Evolutionary conservation across 768 basidiomycete genomes (phyloP).

Genomic region (Gyrodon lividus): DNA sequence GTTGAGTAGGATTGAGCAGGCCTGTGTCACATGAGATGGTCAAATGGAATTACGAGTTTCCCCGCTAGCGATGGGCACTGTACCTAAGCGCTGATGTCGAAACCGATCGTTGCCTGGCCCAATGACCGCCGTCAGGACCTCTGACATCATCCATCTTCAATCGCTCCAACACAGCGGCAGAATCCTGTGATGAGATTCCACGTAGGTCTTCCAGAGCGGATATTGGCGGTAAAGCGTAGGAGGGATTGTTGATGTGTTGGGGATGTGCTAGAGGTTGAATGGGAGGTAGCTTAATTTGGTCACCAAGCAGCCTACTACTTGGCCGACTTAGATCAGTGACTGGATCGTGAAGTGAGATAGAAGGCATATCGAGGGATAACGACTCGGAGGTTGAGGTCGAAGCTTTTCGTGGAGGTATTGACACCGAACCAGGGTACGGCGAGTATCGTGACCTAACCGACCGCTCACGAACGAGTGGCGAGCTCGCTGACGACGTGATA

Average conservation of each 20-base stretch:
- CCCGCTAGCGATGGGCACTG: background rate
- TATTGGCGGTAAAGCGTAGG: slow-evolving; percentile 65
- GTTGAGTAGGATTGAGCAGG: slow-evolving; percentile 17
- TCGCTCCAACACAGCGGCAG: slow-evolving; percentile 64
- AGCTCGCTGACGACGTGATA: slow-evolving; percentile 22
- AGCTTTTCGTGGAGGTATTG: slow-evolving; percentile 22
- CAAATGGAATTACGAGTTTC: background rate
- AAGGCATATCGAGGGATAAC: slow-evolving; percentile 35
- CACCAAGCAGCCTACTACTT: slow-evolving; percentile 27
- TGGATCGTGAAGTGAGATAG: slow-evolving; percentile 34
- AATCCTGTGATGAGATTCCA: slow-evolving; percentile 50
- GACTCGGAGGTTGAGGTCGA: slow-evolving; percentile 25
- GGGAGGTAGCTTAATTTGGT: slow-evolving; percentile 42
- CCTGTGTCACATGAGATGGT: slow-evolving; percentile 11
- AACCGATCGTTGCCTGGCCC: slow-evolving; percentile 44
- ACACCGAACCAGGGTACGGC: slow-evolving; percentile 41
- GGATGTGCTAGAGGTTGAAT: slow-evolving; percentile 36
- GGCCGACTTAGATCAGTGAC: slow-evolving; percentile 24
- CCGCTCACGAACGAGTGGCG: slow-evolving; percentile 25
- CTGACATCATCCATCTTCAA: slow-evolving; percentile 53
- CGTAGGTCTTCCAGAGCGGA: slow-evolving; percentile 65
- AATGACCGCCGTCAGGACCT: slow-evolving; percentile 28
- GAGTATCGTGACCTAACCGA: slow-evolving; percentile 38
- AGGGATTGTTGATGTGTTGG: slow-evolving; percentile 31
- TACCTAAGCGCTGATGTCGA: slow-evolving; percentile 39